phyloP scores from a whole-genome alignment of 208 protist genomes.

The Blechomonas ayalai region DNA sequence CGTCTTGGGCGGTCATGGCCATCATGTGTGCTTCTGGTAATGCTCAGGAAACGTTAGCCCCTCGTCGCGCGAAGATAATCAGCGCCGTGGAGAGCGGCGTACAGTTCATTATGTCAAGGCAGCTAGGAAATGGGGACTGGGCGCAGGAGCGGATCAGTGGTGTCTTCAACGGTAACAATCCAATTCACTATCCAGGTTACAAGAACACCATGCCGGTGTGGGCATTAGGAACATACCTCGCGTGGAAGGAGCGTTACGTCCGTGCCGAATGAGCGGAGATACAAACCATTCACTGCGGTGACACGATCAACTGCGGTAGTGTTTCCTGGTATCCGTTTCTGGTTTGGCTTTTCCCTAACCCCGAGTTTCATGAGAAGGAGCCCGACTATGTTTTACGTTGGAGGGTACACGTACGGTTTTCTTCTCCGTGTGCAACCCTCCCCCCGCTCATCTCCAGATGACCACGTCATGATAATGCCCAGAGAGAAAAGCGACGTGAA shows the following conservation, averaged over 20 bases:
- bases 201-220: constrained; percentile 96
- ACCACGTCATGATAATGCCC: too few species aligned
- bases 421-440: too few species aligned
- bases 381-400: too few species aligned
- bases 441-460: too few species aligned
- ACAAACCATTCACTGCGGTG: neutral
- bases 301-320: too few species aligned
- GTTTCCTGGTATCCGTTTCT: too few species aligned
- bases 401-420: too few species aligned
- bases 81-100: constrained; percentile 81
- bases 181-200: constrained; percentile 96
- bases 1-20: constrained; percentile 93
- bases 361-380: too few species aligned
- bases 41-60: constrained; percentile 10
- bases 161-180: constrained; percentile 98
- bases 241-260: constrained; percentile 51
- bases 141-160: constrained; percentile 92
- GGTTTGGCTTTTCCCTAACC: too few species aligned
- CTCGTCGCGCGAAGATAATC: constrained; percentile 21
- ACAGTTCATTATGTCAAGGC: constrained; percentile 74
- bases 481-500: too few species aligned
- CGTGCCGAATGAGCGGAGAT: too few species aligned
- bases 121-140: constrained; percentile 86
- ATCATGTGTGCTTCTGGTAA: constrained; percentile 82
- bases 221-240: constrained; percentile 90